Evolutionary conservation across 208 protist genomes (phyloP), one percentile per base, ranked within the genome.

Genomic region (Leishmania major): DNA sequence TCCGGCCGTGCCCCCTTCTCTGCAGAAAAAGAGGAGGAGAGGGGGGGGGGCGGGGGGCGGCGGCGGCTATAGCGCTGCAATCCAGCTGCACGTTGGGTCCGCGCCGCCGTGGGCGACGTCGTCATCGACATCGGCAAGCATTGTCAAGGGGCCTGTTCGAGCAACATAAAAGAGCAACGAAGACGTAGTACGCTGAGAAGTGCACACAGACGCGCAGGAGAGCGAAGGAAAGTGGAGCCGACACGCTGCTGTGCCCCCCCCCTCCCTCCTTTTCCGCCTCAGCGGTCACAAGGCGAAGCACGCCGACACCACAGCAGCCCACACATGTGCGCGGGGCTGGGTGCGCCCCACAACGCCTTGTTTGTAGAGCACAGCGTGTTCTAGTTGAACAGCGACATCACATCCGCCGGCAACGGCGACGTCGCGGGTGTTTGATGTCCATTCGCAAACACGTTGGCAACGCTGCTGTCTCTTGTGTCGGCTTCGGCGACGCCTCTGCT

Each of bases 341-440:
- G 49, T 17, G 22, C 2, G 10, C 28, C 55, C 69, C 25, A 78
- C 55, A n/a, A 51, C 5, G 25, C 19, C 6, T 75, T 69, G 4
- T 37, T 69, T 0, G 59, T 40, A 0, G 76, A 77, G 22, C n/a
- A 2, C 25, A 84, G 51, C 10, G 71, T 55, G 17, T 43, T 71
- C 19, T 80, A n/a, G 35, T 80, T 55, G 49, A 84, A 84, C 55
- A 84, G 59, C 22, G 45, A n/a, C 76, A 45, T 69, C 22, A 71
- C 81, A 17, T 80, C 75, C 2, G 43, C 35, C 72, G 49, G 72
- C 22, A 25, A 49, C 31, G 49, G 28, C 72, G 72, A 31, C n/a
- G 15, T n/a, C 45, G 49, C 11, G 10, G 49, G 51, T 51, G 49
- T 11, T n/a, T 28, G 45, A 4, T 8, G 3, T 3, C 4, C n/a